Conservation (phyloP, 345 rosid genomes). For the Ceriops decandra region DNA sequence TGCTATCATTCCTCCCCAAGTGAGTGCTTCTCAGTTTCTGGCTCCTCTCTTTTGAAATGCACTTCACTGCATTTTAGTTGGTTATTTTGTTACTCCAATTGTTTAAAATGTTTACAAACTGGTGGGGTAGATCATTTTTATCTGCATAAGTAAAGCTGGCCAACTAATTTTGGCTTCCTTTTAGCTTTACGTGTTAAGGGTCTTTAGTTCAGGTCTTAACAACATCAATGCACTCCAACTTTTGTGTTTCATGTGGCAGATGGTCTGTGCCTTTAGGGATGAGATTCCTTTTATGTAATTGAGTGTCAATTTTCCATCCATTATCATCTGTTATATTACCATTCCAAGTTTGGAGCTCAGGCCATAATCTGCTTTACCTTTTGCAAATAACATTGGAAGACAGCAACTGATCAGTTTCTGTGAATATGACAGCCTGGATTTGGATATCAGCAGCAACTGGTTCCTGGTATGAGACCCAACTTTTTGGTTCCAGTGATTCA, state of each 20-base stretch:
- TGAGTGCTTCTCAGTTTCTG: not conserved
- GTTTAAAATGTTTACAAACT: not conserved
- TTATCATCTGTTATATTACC: too few species aligned
- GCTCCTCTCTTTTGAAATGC: not conserved
- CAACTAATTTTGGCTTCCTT: too few species aligned
- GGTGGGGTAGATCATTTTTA: too few species aligned
- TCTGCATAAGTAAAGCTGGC: too few species aligned
- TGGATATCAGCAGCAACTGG: constrained; percentile 20
- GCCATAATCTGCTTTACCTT: not conserved
- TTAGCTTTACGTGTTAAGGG: too few species aligned
- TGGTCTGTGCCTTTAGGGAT: too few species aligned
- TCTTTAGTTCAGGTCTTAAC: too few species aligned
- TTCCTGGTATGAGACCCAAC: constrained; percentile 20
- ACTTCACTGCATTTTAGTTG: not conserved
- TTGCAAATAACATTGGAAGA: not conserved
- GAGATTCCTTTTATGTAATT: too few species aligned
- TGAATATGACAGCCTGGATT: constrained; percentile 12
- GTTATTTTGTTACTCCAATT: not conserved
- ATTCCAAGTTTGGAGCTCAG: too few species aligned
- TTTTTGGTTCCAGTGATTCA: constrained; percentile 18
- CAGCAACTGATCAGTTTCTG: not conserved
- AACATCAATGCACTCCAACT: too few species aligned
- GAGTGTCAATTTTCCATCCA: too few species aligned
- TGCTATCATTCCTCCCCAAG: constrained; percentile 18
- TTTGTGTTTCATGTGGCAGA: too few species aligned